phyloP scores from a whole-genome alignment of 345 rosid species.

The Dipteronia dyeriana region DNA sequence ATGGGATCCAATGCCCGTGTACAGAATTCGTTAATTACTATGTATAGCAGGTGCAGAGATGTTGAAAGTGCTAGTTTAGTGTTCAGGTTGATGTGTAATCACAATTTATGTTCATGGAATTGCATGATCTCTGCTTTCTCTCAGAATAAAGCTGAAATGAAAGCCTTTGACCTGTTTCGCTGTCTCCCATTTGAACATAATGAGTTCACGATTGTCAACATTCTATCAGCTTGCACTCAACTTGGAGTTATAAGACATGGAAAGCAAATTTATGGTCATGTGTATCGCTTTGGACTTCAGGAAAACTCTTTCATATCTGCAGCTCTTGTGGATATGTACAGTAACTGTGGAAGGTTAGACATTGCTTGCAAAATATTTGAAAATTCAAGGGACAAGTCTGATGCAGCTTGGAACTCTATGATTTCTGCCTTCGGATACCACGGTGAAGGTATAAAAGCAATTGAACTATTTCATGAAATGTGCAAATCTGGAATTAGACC shows the following conservation, averaged over 20 bases:
- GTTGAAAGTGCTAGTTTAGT: constrained; percentile 45
- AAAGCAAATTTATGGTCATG: constrained; percentile 49
- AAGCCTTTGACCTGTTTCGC: constrained; percentile 51
- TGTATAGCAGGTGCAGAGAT: constrained; percentile 64
- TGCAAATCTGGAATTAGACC: constrained; percentile 31
- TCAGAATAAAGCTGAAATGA: constrained; percentile 55
- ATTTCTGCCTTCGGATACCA: constrained; percentile 59
- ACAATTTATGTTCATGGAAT: constrained; percentile 71
- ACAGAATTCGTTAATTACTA: constrained; percentile 57
- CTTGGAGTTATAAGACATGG: constrained; percentile 51
- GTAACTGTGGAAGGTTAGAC: constrained; percentile 52
- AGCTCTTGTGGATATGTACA: constrained; percentile 59
- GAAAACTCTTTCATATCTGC: constrained; percentile 46
- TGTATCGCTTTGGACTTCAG: constrained; percentile 40
- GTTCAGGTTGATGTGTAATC: constrained; percentile 35
- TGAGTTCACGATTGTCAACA: constrained; percentile 57
- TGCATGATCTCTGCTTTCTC: constrained; percentile 64
- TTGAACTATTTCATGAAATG: constrained; percentile 48
- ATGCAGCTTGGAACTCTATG: constrained; percentile 50
- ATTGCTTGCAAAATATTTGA: constrained; percentile 39
- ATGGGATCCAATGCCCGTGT: constrained; percentile 42
- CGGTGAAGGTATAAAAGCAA: constrained; percentile 50
- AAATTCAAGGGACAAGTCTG: constrained; percentile 33
- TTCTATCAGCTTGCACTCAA: constrained; percentile 59
- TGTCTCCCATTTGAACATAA: constrained; percentile 43